These are phyloP conservation scores for Ascobolus immersus DNA, from an alignment of 495 filamentous ascomycete genomes.

Conservation along the genomic window DNA sequence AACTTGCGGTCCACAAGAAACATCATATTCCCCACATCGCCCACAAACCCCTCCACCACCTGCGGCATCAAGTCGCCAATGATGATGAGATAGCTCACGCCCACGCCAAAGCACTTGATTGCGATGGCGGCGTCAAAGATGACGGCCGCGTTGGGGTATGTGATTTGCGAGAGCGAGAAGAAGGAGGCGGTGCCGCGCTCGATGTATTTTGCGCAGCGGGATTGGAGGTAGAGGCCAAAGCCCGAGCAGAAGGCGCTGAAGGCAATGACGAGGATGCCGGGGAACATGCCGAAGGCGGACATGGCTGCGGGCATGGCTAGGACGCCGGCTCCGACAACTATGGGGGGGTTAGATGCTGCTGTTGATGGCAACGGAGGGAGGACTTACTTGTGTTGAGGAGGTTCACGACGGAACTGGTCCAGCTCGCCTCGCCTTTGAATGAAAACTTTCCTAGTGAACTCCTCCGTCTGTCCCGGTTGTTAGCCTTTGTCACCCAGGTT, in stretches of 20 bases:
- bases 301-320: conserved; percentile 86
- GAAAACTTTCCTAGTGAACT: too few relatives aligned
- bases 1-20: conserved; percentile 77
- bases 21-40: conserved; percentile 29
- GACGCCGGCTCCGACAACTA: conserved; percentile 80
- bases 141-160: conserved; percentile 87
- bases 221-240: conserved; percentile 85
- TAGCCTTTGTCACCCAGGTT: too few relatives aligned
- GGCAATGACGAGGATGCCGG: conserved; percentile 60
- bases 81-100: conserved; percentile 90
- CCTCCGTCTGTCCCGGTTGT: too few relatives aligned
- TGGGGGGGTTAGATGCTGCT: not conserved
- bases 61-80: conserved; percentile 97
- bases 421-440: conserved; percentile 57
- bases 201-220: conserved; percentile 72
- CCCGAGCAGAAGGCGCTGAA: conserved; percentile 76
- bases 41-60: conserved; percentile 51
- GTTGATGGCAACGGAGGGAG: conserved; percentile 1
- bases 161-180: conserved; percentile 82
- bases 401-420: conserved; percentile 81
- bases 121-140: conserved; percentile 90
- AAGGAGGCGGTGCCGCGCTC: conserved; percentile 63
- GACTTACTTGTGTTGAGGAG: conserved; percentile 71
- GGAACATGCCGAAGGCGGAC: conserved; percentile 65
- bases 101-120: conserved; percentile 95